These are phyloP conservation scores for Coniochaeta sp. DNA, from an alignment of 2,329 filamentous ascomycete species.

Conservation along the genomic window DNA sequence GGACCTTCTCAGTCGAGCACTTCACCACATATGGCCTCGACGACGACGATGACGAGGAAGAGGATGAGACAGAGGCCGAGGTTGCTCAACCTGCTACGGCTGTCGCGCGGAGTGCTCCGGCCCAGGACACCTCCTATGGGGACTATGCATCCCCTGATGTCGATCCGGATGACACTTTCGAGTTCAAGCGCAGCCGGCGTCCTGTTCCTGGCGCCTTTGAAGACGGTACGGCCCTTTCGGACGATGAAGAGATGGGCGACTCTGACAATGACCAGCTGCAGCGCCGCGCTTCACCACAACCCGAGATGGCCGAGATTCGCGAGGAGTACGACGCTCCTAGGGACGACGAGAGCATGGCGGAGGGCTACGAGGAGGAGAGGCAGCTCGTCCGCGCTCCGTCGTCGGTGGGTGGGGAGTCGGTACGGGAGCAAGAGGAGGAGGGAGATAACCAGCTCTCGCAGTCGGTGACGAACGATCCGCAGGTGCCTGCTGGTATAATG, in stretches of 20 bases:
- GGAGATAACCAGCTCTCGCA: constrained; percentile 36
- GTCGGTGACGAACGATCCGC: constrained; percentile 33
- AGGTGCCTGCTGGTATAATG: constrained; percentile 55
- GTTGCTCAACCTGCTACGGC: constrained; percentile 25
- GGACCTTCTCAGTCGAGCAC: constrained; percentile 91
- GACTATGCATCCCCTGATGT: constrained; percentile 25
- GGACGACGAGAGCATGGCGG: constrained; percentile 62
- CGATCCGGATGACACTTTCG: constrained; percentile 50
- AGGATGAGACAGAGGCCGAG: constrained; percentile 61
- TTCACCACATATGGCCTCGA: constrained; percentile 93
- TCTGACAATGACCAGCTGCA: constrained; percentile 36
- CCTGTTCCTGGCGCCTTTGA: constrained; percentile 71
- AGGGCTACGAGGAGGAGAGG: constrained; percentile 49
- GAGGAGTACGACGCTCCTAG: not conserved
- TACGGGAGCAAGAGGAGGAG: constrained; percentile 38
- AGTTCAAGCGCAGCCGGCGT: constrained; percentile 41
- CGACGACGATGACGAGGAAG: constrained; percentile 69
- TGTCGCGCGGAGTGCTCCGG: not conserved
- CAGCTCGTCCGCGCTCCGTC: not conserved
- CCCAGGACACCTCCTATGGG: constrained; percentile 4
- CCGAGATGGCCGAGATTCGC: constrained; percentile 39
- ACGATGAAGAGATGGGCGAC: constrained; percentile 48
- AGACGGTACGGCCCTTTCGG: constrained; percentile 50
- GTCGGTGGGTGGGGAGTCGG: constrained; percentile 23
- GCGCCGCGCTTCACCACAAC: constrained; percentile 93